These are phyloP conservation scores for Clarireedia sp. DNA, from an alignment of 2,329 filamentous ascomycete genomes.

Conservation along the genomic window DNA sequence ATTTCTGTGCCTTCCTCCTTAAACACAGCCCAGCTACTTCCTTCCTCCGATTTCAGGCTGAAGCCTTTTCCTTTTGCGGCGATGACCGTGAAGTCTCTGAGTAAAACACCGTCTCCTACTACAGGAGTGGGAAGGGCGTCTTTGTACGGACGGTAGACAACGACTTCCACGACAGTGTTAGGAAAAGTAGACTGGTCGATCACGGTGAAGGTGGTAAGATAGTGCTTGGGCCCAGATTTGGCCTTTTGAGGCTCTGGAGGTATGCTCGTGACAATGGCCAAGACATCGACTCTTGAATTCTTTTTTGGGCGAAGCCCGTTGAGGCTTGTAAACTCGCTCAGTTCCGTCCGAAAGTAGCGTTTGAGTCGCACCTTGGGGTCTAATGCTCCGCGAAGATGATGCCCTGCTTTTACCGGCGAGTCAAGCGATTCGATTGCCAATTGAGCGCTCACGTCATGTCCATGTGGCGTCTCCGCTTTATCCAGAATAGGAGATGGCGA, in stretches of 20 bases:
- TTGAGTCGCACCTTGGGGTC: slow-evolving; percentile 23
- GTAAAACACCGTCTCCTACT: slow-evolving; percentile 49
- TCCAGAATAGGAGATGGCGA: slow-evolving; percentile 20
- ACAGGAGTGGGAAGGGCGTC: slow-evolving; percentile 47
- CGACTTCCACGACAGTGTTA: slow-evolving; percentile 43
- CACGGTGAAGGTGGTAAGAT: slow-evolving; percentile 49
- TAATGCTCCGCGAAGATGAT: slow-evolving; percentile 15
- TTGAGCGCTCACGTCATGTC: slow-evolving; percentile 28
- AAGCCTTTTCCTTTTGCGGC: slow-evolving; percentile 47
- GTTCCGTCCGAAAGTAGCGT: slow-evolving; percentile 29
- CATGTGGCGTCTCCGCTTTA: slow-evolving; percentile 16
- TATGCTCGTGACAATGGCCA: slow-evolving; percentile 46
- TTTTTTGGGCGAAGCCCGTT: slow-evolving; percentile 44
- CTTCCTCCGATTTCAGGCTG: slow-evolving; percentile 41
- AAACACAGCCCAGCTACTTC: slow-evolving; percentile 55
- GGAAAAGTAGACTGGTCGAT: slow-evolving; percentile 49
- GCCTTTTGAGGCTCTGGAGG: slow-evolving; percentile 45
- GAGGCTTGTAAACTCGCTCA: slow-evolving; percentile 47
- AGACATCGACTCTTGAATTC: slow-evolving; percentile 42
- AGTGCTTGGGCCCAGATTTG: slow-evolving; percentile 51
- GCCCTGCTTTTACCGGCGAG: slow-evolving; percentile 20
- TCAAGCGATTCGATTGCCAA: slow-evolving; percentile 22
- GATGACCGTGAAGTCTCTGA: slow-evolving; percentile 48
- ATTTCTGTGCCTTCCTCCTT: slow-evolving; percentile 35
- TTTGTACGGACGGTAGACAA: slow-evolving; percentile 51